These are phyloP conservation scores for Pinus taeda DNA, from an alignment of 75 land plant genomes.

Conservation along the genomic window DNA sequence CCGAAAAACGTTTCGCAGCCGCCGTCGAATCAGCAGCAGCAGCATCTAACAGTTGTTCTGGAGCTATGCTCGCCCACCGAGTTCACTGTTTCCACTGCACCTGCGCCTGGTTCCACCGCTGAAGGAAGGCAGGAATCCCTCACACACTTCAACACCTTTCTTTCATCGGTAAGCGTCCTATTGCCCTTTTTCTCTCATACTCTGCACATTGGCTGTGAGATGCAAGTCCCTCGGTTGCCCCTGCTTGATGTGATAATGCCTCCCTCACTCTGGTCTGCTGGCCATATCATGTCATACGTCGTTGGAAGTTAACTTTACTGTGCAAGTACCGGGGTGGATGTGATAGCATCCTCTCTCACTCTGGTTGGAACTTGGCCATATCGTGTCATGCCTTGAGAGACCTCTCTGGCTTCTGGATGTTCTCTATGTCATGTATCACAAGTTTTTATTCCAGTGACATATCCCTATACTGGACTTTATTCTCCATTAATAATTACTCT, in stretches of 20 bases:
- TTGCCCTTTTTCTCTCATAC: background rate
- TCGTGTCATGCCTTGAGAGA: no score
- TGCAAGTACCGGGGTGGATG: no score
- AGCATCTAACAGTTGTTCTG: conserved; percentile 24
- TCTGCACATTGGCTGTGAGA: background rate
- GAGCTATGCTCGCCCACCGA: conserved; percentile 63
- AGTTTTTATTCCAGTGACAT: no score
- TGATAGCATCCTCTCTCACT: no score
- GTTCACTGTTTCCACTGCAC: conserved; percentile 42
- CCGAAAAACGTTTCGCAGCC: background rate
- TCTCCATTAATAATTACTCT: no score
- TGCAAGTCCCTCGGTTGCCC: no score
- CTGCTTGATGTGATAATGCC: no score
- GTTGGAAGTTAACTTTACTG: no score
- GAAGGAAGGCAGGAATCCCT: conserved; percentile 35
- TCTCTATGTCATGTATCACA: background rate
- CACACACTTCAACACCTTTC: conserved; percentile 13
- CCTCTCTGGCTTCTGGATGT: background rate
- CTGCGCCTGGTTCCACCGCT: conserved; percentile 18
- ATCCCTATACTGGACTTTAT: no score
- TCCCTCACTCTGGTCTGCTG: no score
- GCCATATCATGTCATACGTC: no score
- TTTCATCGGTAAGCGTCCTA: conserved; percentile 17
- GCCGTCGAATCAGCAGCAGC: background rate
- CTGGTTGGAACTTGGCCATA: no score